These are phyloP conservation scores for Pseudocohnilembus persalinus DNA, from an alignment of 169 alveolate species.

Conservation along the genomic window DNA sequence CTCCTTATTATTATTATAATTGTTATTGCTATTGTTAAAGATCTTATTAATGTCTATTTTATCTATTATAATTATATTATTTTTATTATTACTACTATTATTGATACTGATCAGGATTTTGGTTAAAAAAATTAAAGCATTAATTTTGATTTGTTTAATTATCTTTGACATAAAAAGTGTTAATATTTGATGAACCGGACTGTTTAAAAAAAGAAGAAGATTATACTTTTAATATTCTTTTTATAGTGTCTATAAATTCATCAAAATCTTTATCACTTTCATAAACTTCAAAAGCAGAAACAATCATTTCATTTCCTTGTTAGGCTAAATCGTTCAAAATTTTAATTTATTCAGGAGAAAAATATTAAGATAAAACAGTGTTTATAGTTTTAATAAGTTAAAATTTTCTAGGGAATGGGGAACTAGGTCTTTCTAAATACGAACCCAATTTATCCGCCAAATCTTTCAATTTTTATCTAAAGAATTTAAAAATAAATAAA, in stretches of 20 bases:
- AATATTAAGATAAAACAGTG: background rate
- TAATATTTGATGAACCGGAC: background rate
- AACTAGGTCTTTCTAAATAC: slow-evolving; percentile 29
- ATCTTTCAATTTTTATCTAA: background rate
- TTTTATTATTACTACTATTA: background rate
- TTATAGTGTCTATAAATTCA: slow-evolving; percentile 21
- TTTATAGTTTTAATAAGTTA: background rate
- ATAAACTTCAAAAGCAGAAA: slow-evolving; percentile 33
- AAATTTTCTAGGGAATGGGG: slow-evolving; percentile 22
- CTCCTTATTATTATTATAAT: no score
- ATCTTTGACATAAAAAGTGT: background rate
- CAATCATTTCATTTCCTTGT: slow-evolving; percentile 11
- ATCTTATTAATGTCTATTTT: no score
- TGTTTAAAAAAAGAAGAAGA: background rate
- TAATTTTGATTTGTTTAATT: background rate
- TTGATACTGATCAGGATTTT: background rate
- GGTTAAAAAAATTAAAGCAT: background rate
- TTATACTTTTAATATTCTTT: slow-evolving; percentile 1
- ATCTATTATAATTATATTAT: no score
- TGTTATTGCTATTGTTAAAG: no score
- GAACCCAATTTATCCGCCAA: slow-evolving; percentile 15
- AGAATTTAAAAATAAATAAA: no score
- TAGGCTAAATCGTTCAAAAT: slow-evolving; percentile 3
- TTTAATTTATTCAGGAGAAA: background rate
- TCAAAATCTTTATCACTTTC: slow-evolving; percentile 30